Evolutionary conservation across 163 green algal genomes (phyloP), one percentile per base, ranked within the genome.

Genomic region (Scenedesmus sp.): DNA sequence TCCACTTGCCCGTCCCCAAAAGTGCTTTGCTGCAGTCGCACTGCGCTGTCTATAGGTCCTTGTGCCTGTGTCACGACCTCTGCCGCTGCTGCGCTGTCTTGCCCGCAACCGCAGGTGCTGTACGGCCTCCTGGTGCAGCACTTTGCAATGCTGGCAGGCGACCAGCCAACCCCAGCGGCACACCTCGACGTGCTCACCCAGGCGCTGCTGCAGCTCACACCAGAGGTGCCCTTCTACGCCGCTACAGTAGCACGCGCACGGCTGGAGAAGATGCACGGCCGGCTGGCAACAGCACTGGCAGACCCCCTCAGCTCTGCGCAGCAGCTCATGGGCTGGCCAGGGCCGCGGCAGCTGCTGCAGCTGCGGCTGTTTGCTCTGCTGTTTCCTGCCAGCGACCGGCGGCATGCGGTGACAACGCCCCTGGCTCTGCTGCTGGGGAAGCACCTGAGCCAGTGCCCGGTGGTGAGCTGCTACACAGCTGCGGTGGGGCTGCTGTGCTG

Each of bases 171-270:
- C 43, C 94, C 95, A 1, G 65, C 94, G 80, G 85, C 68, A 37
- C 91, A 95, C 81, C 91, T 99, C 83, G 96, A 99, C 81, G 94
- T 94, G 0, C 91, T 99, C 15, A 89, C 95, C 13, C 16, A n/a
- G 2, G 86, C 95, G 6, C 92, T 99, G 26, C 49, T 97, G 53
- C 93, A 95, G 72, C 83, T 99, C n/a, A 97, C 95, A n/a, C 76
- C 92, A 2, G 94, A 97, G 89, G 97, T 99, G 83, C 98, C 98
- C 1, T 97, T 98, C 85, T 99, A 99, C 91, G 96, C 97, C 0
- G 97, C 97, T 37, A 98, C 96, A 3, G 94, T 98, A 1, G 97
- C 97, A 2, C 94, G 96, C 2, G 94, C 97, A 6, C 95, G 97
- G 49, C 92, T 98, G 12, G 83, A 90, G 40, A 91, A 93, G 42